Evolutionary conservation across 2,329 filamentous ascomycete species (phyloP), one percentile per base, ranked within the genome.

Genomic region (Davidsoniella neocaledoniae): DNA sequence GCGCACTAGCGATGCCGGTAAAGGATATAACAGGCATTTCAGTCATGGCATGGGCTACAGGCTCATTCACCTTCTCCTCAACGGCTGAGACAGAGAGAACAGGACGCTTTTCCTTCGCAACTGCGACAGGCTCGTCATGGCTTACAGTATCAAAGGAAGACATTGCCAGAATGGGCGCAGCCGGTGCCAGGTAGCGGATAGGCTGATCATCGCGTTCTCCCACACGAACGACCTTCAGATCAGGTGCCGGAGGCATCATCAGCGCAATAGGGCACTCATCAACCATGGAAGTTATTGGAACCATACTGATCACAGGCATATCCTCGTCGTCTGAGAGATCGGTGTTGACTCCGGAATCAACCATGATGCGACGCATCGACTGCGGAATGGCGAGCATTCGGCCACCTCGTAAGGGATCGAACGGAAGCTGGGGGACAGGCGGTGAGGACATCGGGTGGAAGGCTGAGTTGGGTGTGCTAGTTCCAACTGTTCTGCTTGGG

Each of bases 331-430:
- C 60, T 8, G 43, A 47, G 2, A 47, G 5, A 38, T 66, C 66
- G 0, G 77, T 80, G 72, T 81, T 78, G 57, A 71, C 73, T 23
- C 71, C 68, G 36, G 67, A 72, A 54, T 81, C 76, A 8, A 79
- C 68, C 75, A 79, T 81, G 29, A 71, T 64, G 7, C 50, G 50
- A 17, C 46, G 41, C 46, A 52, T 52, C 37, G 50, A 49, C 17
- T 49, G 43, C 21, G 50, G 50, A 29, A 52, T 52, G 8, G 41
- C 21, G 16, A 52, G 9, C 19, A 48, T 43, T 10, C 42, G 43
- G 1, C 46, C 37, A 29, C 47, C 26, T 5, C 46, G 36, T 12
- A 49, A 25, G n/a, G 50, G 50, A n/a, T 52, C 50, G 46, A 52
- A 67, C 60, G 58, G 62, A 5, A 73, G 58, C 5, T 69, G 61